phyloP scores from a whole-genome alignment of 352 stramenopile species.

The Pythium coloratum region DNA sequence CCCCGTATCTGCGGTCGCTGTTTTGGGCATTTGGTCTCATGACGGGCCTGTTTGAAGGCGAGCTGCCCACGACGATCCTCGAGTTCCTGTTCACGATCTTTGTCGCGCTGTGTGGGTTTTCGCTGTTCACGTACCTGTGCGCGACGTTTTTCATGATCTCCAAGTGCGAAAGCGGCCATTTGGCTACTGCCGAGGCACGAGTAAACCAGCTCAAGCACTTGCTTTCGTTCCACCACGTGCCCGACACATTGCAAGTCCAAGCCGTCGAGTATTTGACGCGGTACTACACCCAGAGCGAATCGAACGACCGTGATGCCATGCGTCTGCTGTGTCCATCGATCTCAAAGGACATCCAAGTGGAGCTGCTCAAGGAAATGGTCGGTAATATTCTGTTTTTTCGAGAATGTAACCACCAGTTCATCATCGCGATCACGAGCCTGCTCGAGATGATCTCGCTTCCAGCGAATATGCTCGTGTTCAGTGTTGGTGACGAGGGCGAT shows the following conservation, averaged over 20 bases:
- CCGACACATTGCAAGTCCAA: constrained; percentile 46
- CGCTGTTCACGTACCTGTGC: constrained; percentile 68
- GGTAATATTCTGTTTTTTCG: constrained; percentile 57
- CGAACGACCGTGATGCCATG: constrained; percentile 66
- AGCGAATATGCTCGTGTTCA: constrained; percentile 50
- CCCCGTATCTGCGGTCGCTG: constrained; percentile 56
- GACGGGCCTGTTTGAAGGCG: constrained; percentile 64
- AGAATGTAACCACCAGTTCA: constrained; percentile 62
- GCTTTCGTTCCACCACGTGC: constrained; percentile 63
- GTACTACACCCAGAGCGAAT: constrained; percentile 63
- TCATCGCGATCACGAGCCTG: constrained; percentile 60
- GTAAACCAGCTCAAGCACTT: constrained; percentile 77
- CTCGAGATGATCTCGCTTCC: constrained; percentile 66
- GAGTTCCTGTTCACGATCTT: constrained; percentile 67
- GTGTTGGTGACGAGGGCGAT: constrained; percentile 49
- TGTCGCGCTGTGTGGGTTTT: constrained; percentile 65
- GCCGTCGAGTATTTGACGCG: constrained; percentile 58
- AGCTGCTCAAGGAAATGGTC: constrained; percentile 60
- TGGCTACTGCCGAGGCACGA: constrained; percentile 49
- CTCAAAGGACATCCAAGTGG: constrained; percentile 60
- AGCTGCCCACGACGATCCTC: constrained; percentile 43
- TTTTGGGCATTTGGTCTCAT: constrained; percentile 68
- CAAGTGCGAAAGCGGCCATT: constrained; percentile 63
- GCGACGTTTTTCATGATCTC: constrained; percentile 80
- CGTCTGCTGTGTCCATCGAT: constrained; percentile 63